Conservation (phyloP, 768 basidiomycete genomes). For the Scleroderma bovista region DNA sequence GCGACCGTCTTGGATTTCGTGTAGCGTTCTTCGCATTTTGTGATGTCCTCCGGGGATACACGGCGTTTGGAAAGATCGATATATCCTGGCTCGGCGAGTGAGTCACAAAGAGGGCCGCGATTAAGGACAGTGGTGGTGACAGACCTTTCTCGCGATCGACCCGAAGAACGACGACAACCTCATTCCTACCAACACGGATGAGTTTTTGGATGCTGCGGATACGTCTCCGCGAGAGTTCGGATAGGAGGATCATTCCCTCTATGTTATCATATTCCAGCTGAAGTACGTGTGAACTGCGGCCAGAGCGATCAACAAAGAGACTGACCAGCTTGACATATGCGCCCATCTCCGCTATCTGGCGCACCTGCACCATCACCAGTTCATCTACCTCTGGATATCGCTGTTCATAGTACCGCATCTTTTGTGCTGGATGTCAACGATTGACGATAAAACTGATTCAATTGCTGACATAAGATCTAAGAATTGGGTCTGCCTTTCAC, state of each 20-base stretch:
- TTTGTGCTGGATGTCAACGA: constrained; percentile 2
- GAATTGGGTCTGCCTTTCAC: no score
- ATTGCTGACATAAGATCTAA: neutral
- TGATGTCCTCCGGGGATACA: constrained; percentile 96
- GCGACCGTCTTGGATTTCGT: constrained; percentile 97
- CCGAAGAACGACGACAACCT: constrained; percentile 95
- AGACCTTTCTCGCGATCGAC: constrained; percentile 99
- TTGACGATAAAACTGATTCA: neutral
- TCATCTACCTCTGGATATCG: constrained; percentile 96
- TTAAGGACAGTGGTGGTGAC: constrained; percentile 14
- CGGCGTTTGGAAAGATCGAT: constrained; percentile 98
- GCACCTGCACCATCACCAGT: constrained; percentile 99
- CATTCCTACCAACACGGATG: constrained; percentile 95
- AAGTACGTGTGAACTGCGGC: neutral
- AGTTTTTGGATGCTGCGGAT: constrained; percentile 97
- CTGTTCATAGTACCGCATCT: constrained; percentile 90
- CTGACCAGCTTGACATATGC: constrained; percentile 96
- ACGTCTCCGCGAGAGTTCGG: constrained; percentile 92
- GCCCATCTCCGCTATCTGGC: constrained; percentile 99
- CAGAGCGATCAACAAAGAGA: constrained; percentile 3
- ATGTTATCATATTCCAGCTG: constrained; percentile 99
- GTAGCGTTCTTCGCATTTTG: constrained; percentile 97
- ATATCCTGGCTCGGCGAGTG: constrained; percentile 70
- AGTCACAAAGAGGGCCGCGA: neutral
- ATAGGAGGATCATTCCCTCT: constrained; percentile 99